Conservation (phyloP, 768 basidiomycete species). For the Dioszegia crocea region DNA sequence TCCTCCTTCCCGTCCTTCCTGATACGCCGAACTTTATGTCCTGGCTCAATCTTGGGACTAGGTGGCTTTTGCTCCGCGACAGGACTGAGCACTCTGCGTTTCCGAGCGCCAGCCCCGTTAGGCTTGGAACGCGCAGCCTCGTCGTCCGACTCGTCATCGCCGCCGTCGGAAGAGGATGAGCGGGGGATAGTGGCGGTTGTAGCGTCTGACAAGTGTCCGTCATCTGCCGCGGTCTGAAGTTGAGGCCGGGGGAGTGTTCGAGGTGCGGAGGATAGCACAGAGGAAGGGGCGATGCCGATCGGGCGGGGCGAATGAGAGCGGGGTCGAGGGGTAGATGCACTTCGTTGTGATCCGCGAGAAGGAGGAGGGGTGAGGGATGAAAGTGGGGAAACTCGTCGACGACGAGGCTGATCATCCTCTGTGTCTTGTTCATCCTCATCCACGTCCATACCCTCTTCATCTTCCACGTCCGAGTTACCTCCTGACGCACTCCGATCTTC, state of each 20-base stretch:
- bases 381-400: neutral
- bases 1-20: slow-evolving; percentile 8
- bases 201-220: slow-evolving; percentile 28
- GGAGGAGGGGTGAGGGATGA: neutral
- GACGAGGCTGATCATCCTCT: neutral
- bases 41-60: neutral
- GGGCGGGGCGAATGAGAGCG: slow-evolving; percentile 5
- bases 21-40: neutral
- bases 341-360: neutral
- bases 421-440: slow-evolving; percentile 6
- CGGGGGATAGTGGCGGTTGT: slow-evolving; percentile 33
- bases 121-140: neutral
- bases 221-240: slow-evolving; percentile 4
- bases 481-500: neutral
- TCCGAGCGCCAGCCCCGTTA: neutral
- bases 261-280: neutral
- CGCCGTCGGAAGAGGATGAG: slow-evolving; percentile 19
- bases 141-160: slow-evolving; percentile 9
- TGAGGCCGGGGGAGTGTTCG: neutral
- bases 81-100: neutral
- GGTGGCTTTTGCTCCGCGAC: slow-evolving; percentile 1
- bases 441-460: slow-evolving; percentile 9
- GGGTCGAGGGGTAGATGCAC: neutral
- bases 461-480: neutral
- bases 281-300: neutral